These are phyloP conservation scores for Kodamaea fungicola DNA, from an alignment of 1,139 yeast species.

Conservation along the genomic window DNA sequence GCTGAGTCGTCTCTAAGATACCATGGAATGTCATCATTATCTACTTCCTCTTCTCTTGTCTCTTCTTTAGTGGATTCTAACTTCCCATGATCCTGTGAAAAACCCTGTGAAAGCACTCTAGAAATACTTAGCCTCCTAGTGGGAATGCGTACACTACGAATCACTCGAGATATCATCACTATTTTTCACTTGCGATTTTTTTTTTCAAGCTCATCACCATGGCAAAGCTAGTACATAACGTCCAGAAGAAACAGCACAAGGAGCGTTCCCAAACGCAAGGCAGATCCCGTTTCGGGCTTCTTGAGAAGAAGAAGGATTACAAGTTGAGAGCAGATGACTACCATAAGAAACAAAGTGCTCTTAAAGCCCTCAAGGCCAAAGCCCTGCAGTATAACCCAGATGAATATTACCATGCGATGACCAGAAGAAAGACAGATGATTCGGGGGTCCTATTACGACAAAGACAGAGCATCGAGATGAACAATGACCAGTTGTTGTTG, in stretches of 20 bases:
- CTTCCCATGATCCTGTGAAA: not conserved
- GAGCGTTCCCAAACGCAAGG: slow-evolving; percentile 85
- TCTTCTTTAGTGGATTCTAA: no score
- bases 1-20: slow-evolving; percentile 53
- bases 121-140: not conserved
- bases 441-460: slow-evolving; percentile 65
- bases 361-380: slow-evolving; percentile 70
- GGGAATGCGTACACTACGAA: not conserved
- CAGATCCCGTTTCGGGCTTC: slow-evolving; percentile 72
- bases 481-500: slow-evolving; percentile 73
- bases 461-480: slow-evolving; percentile 60
- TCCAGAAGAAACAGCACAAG: slow-evolving; percentile 92
- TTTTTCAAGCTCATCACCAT: slow-evolving; percentile 27
- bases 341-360: slow-evolving; percentile 83
- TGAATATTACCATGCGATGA: slow-evolving; percentile 95
- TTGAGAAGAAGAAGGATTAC: slow-evolving; percentile 95
- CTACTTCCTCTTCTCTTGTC: not conserved
- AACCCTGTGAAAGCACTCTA: no score
- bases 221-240: slow-evolving; percentile 82
- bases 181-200: not conserved
- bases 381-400: slow-evolving; percentile 84
- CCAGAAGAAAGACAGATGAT: slow-evolving; percentile 59
- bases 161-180: slow-evolving; percentile 1
- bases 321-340: slow-evolving; percentile 82
- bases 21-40: slow-evolving; percentile 48